A percentile compares a stretch with the other conserved stretches of the same genome.
Evolutionary conservation across 1,284 basidiomycete species (phyloP).

Genomic region (Xerocomus amazonicus): DNA sequence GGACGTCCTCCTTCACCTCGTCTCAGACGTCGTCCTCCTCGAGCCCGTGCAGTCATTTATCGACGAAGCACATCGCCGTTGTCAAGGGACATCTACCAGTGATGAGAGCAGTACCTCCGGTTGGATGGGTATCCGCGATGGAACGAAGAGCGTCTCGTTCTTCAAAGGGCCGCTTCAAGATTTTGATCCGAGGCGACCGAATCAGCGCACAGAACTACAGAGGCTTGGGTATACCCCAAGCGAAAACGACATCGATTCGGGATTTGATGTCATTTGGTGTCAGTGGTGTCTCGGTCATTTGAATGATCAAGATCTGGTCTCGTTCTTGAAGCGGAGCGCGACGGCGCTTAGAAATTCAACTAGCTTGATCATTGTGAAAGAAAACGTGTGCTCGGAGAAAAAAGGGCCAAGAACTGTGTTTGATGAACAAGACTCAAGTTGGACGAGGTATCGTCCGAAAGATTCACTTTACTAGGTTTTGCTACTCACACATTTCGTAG

Average conservation of each 20-base stretch:
- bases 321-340: slow-evolving; percentile 66
- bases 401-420: slow-evolving; percentile 64
- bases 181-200: slow-evolving; percentile 62
- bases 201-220: slow-evolving; percentile 44
- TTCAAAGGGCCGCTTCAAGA: slow-evolving; percentile 74
- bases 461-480: not conserved
- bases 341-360: slow-evolving; percentile 47
- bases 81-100: slow-evolving; percentile 30
- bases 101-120: slow-evolving; percentile 18
- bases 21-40: slow-evolving; percentile 81
- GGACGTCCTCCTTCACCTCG: slow-evolving; percentile 80
- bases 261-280: slow-evolving; percentile 85
- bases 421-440: slow-evolving; percentile 84
- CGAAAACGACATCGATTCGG: slow-evolving; percentile 45
- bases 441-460: slow-evolving; percentile 62
- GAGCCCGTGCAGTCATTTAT: slow-evolving; percentile 84
- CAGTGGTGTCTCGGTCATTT: slow-evolving; percentile 96
- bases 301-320: slow-evolving; percentile 70
- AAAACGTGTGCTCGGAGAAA: slow-evolving; percentile 77
- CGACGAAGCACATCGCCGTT: slow-evolving; percentile 58
- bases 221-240: slow-evolving; percentile 54
- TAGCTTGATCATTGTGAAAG: slow-evolving; percentile 83
- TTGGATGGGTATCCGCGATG: slow-evolving; percentile 69
- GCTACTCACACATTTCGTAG: slow-evolving; percentile 40
- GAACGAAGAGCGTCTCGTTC: slow-evolving; percentile 76